Evolutionary conservation across 345 rosid genomes (phyloP), one percentile per base, ranked within the genome.

Genomic region (Tarenaya hassleriana): DNA sequence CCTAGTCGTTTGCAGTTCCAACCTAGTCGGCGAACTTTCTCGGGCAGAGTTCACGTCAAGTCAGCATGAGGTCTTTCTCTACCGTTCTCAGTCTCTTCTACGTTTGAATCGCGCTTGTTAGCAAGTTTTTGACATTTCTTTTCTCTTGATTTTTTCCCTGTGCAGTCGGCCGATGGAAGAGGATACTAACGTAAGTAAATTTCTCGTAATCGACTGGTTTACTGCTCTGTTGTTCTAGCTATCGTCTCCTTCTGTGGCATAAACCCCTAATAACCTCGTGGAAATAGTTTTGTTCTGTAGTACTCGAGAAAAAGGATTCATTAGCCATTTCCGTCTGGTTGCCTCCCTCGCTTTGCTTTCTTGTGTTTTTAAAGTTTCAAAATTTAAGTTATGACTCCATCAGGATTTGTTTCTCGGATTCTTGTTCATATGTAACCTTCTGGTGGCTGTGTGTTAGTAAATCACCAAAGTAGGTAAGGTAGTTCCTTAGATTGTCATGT

Each of bases 141-240:
- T 52, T 40, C 21, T 55, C 42, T 24, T 42, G 4, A 4, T 20
- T 34, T 42, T 42, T 18, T 17, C 19, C 12, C 0, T 7, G 32
- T 21, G 61, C 81, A 78, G 92, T 61, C 63, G 64, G 56, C 73
- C 85, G 18, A 80, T 80, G 88, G 92, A 80, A 35, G 92, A 84
- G 55, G 92, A 84, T 52, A 52, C 64, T 37, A 65, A 52, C 13
- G 76, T 70, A 51, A 73, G 81, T 47, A 7, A 7, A 7, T 15
- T 8, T 10, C 38, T 31, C 40, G 20, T 16, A 24, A 5, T 5
- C 5, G 29, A 2, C 13, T 59, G 33, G 21, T 39, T n/a, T 5
- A 1, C 41, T 45, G 34, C 45, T 58, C 27, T 12, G 12, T 58
- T 43, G 51, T 13, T 50, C 33, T 33, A 24, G 24, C 47, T 5